Evolutionary conservation across 1,139 yeast species (phyloP), one percentile per base, ranked within the genome.

Genomic region (Torulaspora pretoriensis): DNA sequence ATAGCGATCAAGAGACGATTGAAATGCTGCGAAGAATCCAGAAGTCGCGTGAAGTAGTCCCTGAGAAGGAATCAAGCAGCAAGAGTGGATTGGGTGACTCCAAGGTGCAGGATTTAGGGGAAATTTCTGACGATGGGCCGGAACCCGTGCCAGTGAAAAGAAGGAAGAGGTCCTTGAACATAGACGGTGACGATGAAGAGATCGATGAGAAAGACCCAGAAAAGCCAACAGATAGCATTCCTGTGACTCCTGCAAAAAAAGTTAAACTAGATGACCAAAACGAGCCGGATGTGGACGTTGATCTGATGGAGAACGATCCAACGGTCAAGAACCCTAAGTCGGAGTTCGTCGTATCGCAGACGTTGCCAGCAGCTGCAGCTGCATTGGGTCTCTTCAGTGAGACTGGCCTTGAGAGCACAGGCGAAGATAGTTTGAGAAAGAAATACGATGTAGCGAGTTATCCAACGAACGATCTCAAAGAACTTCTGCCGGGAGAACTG

Each of bases 381-480:
- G 79, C 76, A 35, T 67, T 87, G 42, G 90, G 89, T 0, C 68
- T 87, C 30, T 86, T 79, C 54, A 75, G 80, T 6, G 90, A 83
- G 43, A 67, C 65, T 26, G 72, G 72, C n/a, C 65, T 78, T 34
- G 73, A 77, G 48, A 79, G 74, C 40, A 68, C 69, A 4, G 89
- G 88, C 7, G 82, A 80, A 45, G 95, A 85, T 40, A 87, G 77
- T 56, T 66, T 85, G 47, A 85, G 85, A 61, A 75, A 74, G 54
- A 84, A 83, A 61, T 88, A 82, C 57, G 97, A 88, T 1, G 98
- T 94, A 10, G 87, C 95, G 0, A 81, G 92, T 13, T 92, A 82
- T 61, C 99, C 99, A 0, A 78, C 80, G 24, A 74, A 73, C 36
- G 96, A 90, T 60, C 69, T 94, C 36, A 74, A 78, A 54, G 84